Percentiles rank a stretch among this genome's conserved stretches.
Conservation (phyloP, 345 rosid genomes). For the Eucalyptus polyanthemos region DNA sequence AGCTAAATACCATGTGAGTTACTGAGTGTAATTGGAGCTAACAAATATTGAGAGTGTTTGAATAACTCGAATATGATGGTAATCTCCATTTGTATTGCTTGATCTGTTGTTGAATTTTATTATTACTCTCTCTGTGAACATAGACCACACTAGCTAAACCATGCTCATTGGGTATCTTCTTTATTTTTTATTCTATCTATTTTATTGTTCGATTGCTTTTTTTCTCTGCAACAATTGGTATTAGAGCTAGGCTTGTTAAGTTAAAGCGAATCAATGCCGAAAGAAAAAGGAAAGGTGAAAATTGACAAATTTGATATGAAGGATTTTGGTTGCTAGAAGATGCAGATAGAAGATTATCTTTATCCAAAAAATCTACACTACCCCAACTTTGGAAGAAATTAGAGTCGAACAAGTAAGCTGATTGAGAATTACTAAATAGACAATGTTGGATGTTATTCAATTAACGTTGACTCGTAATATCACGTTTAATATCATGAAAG, state of each 20-base stretch:
- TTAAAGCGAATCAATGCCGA: background rate
- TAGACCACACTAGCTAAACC: background rate
- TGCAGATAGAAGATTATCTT: background rate
- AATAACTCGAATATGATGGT: background rate
- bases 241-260: background rate
- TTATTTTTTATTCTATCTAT: background rate
- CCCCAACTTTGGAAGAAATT: background rate
- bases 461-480: background rate
- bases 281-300: background rate
- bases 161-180: background rate
- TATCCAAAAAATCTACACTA: background rate
- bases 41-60: background rate
- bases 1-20: background rate
- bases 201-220: rapidly evolving
- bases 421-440: background rate
- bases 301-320: background rate
- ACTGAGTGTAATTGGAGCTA: rapidly evolving
- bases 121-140: background rate
- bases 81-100: background rate
- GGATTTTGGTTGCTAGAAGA: background rate
- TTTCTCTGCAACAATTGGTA: background rate
- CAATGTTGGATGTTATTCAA: background rate
- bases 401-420: background rate
- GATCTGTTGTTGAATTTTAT: background rate
- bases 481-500: background rate